Percentiles rank a stretch among this genome's conserved stretches.
phyloP scores from a whole-genome alignment of 1,284 basidiomycete species.

The Pseudomicrostroma phylloplanum region DNA sequence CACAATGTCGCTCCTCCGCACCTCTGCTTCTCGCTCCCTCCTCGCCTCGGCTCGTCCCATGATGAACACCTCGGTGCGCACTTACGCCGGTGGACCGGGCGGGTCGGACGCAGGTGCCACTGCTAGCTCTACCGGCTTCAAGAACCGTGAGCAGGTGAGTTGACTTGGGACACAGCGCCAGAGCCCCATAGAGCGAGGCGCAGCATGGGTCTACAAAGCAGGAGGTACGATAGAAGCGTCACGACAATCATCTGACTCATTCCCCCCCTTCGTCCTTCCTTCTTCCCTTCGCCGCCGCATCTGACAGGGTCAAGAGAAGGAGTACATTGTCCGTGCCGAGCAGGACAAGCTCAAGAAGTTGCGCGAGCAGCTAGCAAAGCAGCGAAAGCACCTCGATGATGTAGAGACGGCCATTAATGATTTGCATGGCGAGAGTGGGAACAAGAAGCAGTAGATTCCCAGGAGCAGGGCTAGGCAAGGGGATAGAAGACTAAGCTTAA shows the following conservation, averaged over 20 bases:
- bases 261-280: background rate
- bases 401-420: conserved; percentile 18
- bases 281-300: too few relatives aligned
- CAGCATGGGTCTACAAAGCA: too few relatives aligned
- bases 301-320: conserved; percentile 14
- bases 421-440: background rate
- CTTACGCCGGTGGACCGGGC: conserved; percentile 10
- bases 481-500: background rate
- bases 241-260: background rate
- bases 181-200: too few relatives aligned
- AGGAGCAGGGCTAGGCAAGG: background rate
- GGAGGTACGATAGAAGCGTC: too few relatives aligned
- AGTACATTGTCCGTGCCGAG: conserved; percentile 13
- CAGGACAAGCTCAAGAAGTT: conserved; percentile 18
- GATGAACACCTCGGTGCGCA: background rate
- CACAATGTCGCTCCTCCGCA: conserved; percentile 13
- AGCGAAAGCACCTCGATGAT: conserved; percentile 17
- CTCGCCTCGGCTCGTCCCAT: conserved; percentile 2
- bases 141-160: conserved; percentile 13
- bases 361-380: conserved; percentile 16
- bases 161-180: background rate
- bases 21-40: background rate
- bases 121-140: conserved; percentile 9
- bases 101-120: background rate
- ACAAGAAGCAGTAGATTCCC: conserved; percentile 15